Percentiles rank a stretch among this genome's conserved stretches.
phyloP scores from a whole-genome alignment of 306 rosid genomes.

The Dalbergia cultrata region DNA sequence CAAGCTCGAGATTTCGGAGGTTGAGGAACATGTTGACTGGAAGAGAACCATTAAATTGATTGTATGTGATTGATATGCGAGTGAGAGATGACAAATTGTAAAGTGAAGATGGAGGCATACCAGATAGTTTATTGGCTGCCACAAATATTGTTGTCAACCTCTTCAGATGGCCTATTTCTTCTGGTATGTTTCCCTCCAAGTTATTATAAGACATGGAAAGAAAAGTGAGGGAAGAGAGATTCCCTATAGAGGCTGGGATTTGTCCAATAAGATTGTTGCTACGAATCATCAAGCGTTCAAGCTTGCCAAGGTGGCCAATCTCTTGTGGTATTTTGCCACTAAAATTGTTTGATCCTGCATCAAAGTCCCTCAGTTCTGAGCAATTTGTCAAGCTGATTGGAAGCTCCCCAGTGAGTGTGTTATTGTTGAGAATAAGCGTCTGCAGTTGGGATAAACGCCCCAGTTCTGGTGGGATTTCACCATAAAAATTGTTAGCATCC shows the following conservation, averaged over 20 bases:
- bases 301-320: conserved; percentile 33
- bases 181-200: background rate
- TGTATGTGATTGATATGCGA: rapidly evolving
- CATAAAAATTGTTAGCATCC: too few species aligned
- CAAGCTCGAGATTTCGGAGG: background rate
- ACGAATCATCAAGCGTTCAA: background rate
- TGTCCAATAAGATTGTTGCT: background rate
- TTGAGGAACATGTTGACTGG: conserved; percentile 23
- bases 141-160: background rate
- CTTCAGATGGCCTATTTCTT: conserved; percentile 18
- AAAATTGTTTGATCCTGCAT: background rate
- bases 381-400: conserved; percentile 26
- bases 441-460: too few species aligned
- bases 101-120: conserved; percentile 3
- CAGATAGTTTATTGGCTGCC: background rate
- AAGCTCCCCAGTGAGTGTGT: background rate
- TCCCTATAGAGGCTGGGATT: conserved; percentile 20
- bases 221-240: conserved; percentile 6
- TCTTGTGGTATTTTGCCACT: conserved; percentile 26
- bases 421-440: too few species aligned
- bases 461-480: too few species aligned
- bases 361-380: background rate
- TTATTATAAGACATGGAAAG: too few species aligned
- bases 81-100: background rate
- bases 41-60: conserved; percentile 21